Conservation (phyloP, 2,329 filamentous ascomycete genomes). For the Daldinia eschscholtzii region DNA sequence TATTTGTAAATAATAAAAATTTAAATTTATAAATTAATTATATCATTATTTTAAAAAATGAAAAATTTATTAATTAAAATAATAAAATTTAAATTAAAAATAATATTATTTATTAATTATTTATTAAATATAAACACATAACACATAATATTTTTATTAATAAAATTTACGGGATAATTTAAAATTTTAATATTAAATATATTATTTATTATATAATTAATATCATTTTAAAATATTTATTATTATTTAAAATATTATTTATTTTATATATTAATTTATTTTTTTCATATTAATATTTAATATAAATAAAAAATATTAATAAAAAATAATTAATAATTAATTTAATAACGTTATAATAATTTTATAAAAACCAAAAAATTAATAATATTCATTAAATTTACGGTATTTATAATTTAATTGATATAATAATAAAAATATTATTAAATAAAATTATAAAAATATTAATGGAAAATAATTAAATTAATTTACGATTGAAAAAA, state of each 20-base stretch:
- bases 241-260: background rate
- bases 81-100: conserved; percentile 15
- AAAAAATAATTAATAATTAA: conserved; percentile 12
- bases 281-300: conserved; percentile 7
- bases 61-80: conserved; percentile 15
- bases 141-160: conserved; percentile 10
- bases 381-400: no score
- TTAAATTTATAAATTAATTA: conserved; percentile 10
- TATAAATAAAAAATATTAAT: background rate
- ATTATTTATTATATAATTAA: conserved; percentile 9
- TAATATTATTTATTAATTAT: conserved; percentile 11
- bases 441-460: no score
- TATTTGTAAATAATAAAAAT: conserved; percentile 20
- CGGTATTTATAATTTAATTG: no score
- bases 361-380: no score
- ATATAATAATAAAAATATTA: no score
- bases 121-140: background rate
- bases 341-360: background rate
- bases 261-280: conserved; percentile 14
- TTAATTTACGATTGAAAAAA: no score
- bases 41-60: conserved; percentile 14
- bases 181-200: conserved; percentile 6
- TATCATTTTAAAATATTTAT: background rate
- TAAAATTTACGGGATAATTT: conserved; percentile 17
- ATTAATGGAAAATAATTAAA: no score